Conservation (phyloP, 495 filamentous ascomycete species). For the Hypoxylon crocopeplum region DNA sequence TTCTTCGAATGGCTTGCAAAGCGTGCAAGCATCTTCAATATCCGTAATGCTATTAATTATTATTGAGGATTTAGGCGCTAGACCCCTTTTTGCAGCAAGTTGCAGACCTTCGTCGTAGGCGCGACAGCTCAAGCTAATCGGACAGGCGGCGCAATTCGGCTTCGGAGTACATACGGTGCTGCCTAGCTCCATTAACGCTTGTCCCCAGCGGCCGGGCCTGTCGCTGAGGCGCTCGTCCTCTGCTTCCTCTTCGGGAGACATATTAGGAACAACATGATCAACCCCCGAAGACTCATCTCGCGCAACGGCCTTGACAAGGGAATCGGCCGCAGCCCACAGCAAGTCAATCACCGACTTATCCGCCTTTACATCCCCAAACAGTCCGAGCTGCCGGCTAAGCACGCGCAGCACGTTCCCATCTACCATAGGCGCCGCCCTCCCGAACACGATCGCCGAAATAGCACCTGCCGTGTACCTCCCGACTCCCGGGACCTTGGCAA, state of each 20-base stretch:
- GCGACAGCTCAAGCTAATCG: conserved; percentile 50
- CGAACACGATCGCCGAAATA: conserved; percentile 55
- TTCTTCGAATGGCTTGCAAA: conserved; percentile 47
- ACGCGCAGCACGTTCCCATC: conserved; percentile 58
- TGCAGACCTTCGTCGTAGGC: conserved; percentile 48
- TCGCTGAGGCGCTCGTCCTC: conserved; percentile 35
- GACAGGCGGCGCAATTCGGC: conserved; percentile 51
- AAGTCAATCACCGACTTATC: conserved; percentile 46
- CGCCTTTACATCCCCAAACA: conserved; percentile 49
- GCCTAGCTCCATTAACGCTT: conserved; percentile 57
- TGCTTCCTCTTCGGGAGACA: background rate
- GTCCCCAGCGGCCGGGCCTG: conserved; percentile 53
- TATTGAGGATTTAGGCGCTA: conserved; percentile 8
- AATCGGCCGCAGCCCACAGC: conserved; percentile 52
- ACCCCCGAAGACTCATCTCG: conserved; percentile 26
- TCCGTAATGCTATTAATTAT: conserved; percentile 19
- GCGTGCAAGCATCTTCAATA: conserved; percentile 50
- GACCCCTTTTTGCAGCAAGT: conserved; percentile 30
- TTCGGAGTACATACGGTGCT: conserved; percentile 56
- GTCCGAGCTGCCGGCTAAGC: conserved; percentile 50
- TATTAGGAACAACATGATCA: background rate
- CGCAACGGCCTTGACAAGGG: conserved; percentile 46
- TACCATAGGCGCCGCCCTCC: conserved; percentile 51
- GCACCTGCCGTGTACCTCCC: conserved; percentile 57
- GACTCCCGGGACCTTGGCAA: conserved; percentile 48